Conservation (phyloP, 108 stramenopile genomes). For the Asterionellopsis glacialis region DNA sequence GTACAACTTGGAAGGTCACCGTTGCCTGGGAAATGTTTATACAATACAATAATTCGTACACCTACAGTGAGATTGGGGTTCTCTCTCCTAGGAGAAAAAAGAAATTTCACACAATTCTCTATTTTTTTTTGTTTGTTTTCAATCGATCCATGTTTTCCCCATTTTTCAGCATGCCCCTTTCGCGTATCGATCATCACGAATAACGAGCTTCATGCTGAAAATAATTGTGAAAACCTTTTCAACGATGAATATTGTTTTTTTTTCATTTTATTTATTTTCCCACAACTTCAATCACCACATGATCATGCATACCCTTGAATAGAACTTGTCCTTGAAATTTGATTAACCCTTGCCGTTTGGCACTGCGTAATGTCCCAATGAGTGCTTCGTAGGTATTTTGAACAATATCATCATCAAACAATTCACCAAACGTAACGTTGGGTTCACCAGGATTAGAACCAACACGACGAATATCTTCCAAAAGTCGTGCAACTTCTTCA, state of each 20-base stretch:
- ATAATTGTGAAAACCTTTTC: no score
- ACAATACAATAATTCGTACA: no score
- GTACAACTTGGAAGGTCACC: no score
- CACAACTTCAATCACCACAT: slow-evolving; percentile 61
- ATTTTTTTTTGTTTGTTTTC: no score
- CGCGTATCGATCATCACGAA: not conserved
- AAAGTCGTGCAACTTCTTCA: slow-evolving; percentile 47
- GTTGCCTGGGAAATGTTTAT: no score
- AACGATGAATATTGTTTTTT: no score
- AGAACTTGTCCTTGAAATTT: slow-evolving; percentile 82
- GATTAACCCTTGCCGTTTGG: slow-evolving; percentile 76
- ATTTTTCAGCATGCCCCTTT: no score
- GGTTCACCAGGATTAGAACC: slow-evolving; percentile 38
- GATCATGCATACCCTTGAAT: slow-evolving; percentile 78
- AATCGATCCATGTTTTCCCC: no score
- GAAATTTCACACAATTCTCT: no score
- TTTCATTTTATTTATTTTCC: slow-evolving; percentile 23
- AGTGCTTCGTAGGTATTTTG: slow-evolving; percentile 81
- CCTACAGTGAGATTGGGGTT: no score
- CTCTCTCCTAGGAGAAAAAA: no score
- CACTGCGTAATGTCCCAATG: slow-evolving; percentile 81
- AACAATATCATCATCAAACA: slow-evolving; percentile 81
- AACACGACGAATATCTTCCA: slow-evolving; percentile 54
- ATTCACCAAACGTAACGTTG: slow-evolving; percentile 59
- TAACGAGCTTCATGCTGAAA: no score